A percentile compares a stretch with the other conserved stretches of the same genome.
Evolutionary conservation across 2,329 filamentous ascomycete genomes (phyloP).

Genomic region (Talaromyces sp.): DNA sequence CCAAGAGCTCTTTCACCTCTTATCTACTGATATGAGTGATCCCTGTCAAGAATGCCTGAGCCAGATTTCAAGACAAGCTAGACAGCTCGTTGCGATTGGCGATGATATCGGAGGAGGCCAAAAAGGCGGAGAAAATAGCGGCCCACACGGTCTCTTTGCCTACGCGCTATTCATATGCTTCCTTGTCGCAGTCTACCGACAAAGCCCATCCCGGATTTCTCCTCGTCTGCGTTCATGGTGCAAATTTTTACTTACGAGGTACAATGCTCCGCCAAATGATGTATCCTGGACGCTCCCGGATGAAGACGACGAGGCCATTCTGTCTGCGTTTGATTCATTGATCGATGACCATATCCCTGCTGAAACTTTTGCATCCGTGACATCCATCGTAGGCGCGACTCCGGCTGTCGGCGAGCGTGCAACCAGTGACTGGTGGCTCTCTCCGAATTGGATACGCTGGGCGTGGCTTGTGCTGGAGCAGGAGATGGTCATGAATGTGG

Average conservation of each 20-base stretch:
- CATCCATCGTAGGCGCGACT: background rate
- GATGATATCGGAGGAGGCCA: conserved; percentile 12
- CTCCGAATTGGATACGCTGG: conserved; percentile 36
- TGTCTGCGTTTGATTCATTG: conserved; percentile 18
- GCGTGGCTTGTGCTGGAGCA: conserved; percentile 37
- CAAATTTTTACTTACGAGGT: conserved; percentile 28
- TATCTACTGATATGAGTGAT: conserved; percentile 22
- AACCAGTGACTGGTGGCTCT: conserved; percentile 30
- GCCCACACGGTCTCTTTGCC: conserved; percentile 17
- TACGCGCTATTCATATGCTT: conserved; percentile 30
- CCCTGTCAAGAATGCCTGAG: conserved; percentile 12
- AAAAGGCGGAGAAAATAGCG: conserved; percentile 11
- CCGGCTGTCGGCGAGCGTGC: conserved; percentile 4
- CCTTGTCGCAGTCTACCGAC: conserved; percentile 21
- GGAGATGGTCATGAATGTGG: conserved; percentile 31
- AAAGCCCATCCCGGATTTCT: conserved; percentile 16
- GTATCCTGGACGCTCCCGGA: conserved; percentile 26
- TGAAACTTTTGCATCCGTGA: background rate
- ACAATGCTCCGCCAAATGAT: conserved; percentile 24
- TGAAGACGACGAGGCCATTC: conserved; percentile 20
- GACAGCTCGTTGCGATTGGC: conserved; percentile 2
- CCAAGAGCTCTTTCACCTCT: conserved; percentile 23
- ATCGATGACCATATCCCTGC: conserved; percentile 15
- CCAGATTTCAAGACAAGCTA: background rate
- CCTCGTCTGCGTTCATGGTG: conserved; percentile 32